Conservation (phyloP, 2,329 filamentous ascomycete genomes). For the Verticillium dahliae region DNA sequence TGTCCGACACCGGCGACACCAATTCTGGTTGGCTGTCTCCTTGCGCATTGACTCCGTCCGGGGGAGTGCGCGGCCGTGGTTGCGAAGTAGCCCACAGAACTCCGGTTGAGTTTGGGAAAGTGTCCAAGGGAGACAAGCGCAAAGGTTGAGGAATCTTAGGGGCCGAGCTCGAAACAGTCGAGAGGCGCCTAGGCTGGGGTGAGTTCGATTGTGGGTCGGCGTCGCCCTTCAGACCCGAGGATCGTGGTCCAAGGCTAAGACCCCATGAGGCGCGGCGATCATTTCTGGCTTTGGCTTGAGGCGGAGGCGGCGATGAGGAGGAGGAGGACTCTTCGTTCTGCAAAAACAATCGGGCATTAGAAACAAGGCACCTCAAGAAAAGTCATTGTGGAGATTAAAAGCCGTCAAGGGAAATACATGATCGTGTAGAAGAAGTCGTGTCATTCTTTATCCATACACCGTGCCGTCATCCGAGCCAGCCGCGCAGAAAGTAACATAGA, state of each 20-base stretch:
- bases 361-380: constrained; percentile 2
- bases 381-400: constrained; percentile 5
- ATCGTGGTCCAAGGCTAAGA: constrained; percentile 26
- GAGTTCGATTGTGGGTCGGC: constrained; percentile 7
- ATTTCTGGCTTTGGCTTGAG: constrained; percentile 27
- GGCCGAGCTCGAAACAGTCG: constrained; percentile 4
- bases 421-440: constrained; percentile 24
- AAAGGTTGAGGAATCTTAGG: constrained; percentile 15
- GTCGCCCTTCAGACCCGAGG: constrained; percentile 17
- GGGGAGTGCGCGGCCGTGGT: constrained; percentile 8
- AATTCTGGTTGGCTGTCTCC: constrained; percentile 17
- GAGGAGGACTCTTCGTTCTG: constrained; percentile 24
- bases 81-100: constrained; percentile 10
- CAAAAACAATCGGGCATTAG: constrained; percentile 19
- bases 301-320: constrained; percentile 20
- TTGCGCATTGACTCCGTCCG: constrained; percentile 12
- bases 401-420: constrained; percentile 13
- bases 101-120: constrained; percentile 11
- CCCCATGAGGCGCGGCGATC: constrained; percentile 40
- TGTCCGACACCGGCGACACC: constrained; percentile 25
- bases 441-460: constrained; percentile 35
- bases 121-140: constrained; percentile 14
- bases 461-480: constrained; percentile 25
- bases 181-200: not conserved
- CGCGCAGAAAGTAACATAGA: constrained; percentile 14